A percentile compares a stretch with the other conserved stretches of the same genome.
These are phyloP conservation scores for Globisporangium heterothallicum DNA, from an alignment of 352 stramenopile genomes.

Conservation along the genomic window DNA sequence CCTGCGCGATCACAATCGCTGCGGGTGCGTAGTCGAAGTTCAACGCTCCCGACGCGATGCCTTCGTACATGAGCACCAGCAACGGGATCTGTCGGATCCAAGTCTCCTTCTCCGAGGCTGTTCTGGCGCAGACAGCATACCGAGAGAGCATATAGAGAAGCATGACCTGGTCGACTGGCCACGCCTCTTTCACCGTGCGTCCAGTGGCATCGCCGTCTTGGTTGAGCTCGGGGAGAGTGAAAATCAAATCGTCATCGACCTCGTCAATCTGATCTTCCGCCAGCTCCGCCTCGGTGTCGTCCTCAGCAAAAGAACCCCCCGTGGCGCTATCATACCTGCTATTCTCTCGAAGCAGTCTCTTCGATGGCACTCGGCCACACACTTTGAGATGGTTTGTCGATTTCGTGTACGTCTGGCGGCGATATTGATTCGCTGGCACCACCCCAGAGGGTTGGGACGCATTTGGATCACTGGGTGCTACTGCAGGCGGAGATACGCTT, in stretches of 20 bases:
- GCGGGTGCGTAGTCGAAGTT: conserved; percentile 66
- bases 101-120: conserved; percentile 83
- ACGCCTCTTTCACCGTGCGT: conserved; percentile 40
- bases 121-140: conserved; percentile 56
- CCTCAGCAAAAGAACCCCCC: conserved; percentile 3
- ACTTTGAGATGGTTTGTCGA: conserved; percentile 3
- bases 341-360: neutral
- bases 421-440: conserved; percentile 1
- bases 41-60: conserved; percentile 43
- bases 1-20: conserved; percentile 47
- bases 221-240: conserved; percentile 39
- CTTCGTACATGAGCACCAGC: conserved; percentile 85
- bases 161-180: conserved; percentile 50
- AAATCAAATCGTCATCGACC: conserved; percentile 36
- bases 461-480: neutral
- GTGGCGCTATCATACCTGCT: neutral
- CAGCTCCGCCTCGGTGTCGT: neutral
- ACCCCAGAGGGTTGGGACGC: neutral
- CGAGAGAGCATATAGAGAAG: conserved; percentile 48
- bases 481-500: neutral
- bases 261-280: conserved; percentile 1
- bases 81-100: conserved; percentile 93
- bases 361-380: neutral
- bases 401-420: conserved; percentile 1
- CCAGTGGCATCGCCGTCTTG: conserved; percentile 41